Base-by-base conservation (phyloP, 495 filamentous ascomycete genomes). In the Hypoxylon crocopeplum region DNA sequence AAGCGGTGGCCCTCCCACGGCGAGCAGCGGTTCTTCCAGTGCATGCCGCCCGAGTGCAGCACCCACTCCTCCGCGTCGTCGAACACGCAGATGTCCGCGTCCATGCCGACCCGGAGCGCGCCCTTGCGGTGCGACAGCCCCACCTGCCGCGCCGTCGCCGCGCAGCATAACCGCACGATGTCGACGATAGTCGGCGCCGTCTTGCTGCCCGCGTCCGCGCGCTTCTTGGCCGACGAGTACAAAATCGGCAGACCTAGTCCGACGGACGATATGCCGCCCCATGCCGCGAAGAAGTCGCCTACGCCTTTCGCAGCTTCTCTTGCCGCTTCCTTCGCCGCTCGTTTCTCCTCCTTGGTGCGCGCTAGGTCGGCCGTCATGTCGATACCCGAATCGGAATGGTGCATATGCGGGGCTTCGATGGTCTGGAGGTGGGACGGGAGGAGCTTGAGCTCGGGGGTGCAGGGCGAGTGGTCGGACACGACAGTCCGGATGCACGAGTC, bases 391-490 rank as follows among this genome's bases (percentile, higher is more conserved):
- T 81, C 79, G 33, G 63, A 64, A 54, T 78, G 74, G 57, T 53
- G 74, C 50, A 80, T 76, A 16, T 45, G 36, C 64, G 59, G 74
- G 61, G 34, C 76, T 34, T 67, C 63, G 10, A 49, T 32, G 12
- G 65, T 51, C 41, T 77, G 67, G 2, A 95, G 72, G 56, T 86
- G 79, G 0, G 81, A 68, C 7, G 92, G 92, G 0, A 98, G 84
- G 22, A 93, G 82, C 77, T 98, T 98, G 52, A 98, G 82, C 67
- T 95, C 85, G 0, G 94, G 92, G 0, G 94, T 98, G 78, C 94
- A 98, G 10, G 94, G 94, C 20, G 89, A 93, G 78, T 98, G 94
- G 67, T 98, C 94, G 1, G 89, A 93, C n/a, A 98, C 94, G 17
- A 98, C 84, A 0, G 94, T 98, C 70, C 88, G 84, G 72, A 98